Base-by-base conservation (phyloP, 2,329 filamentous ascomycete genomes). In the Sarocladium brachiariae region DNA sequence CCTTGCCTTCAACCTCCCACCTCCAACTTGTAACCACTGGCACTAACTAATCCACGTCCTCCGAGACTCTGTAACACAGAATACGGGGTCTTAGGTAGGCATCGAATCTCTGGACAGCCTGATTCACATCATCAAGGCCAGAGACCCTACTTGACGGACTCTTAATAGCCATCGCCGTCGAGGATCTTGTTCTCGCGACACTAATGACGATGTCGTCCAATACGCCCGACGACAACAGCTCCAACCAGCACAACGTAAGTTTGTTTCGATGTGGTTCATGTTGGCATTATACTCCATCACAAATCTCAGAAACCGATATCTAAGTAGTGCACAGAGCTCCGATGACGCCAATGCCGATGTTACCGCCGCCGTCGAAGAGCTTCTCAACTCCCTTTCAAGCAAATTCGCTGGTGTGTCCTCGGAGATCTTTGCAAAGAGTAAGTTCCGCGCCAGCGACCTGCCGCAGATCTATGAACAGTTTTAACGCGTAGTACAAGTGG, bases 371-470 rank as follows among this genome's bases (percentile, higher is more conserved):
- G 85, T 96, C 1, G 91, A 96, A 59, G 89, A 96, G 35, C 77
- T 96, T 2, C 73, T 96, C 3, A 89, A 91, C 63, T 85, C 89
- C 41, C 72, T 96, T 0, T 88, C 87, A 49, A 85, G 81, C 66
- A 95, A 95, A 65, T 96, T 96, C 65, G 84, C 87, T 18, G 81
- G 80, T 11, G 83, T 96, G 4, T 95, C 89, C 8, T 86, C 82
- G 53, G 91, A 96, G 69, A 85, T 96, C 53, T 89, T 95, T 59
- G 80, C 86, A 33, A 96, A 95, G 70, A 88, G 90, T 95, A 68
- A 65, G 84, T 72, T 49, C 54, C 13, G 13, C 11, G n/a, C 7
- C 3, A 19, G 14, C 27, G 16, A 18, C 6, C 16, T 14, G 25
- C 4, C 14, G n/a, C 4, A 45, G 23, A n/a, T 10, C 9, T 27